Evolutionary conservation across 2,329 filamentous ascomycete genomes (phyloP).

Genomic region (Phoma sp.): DNA sequence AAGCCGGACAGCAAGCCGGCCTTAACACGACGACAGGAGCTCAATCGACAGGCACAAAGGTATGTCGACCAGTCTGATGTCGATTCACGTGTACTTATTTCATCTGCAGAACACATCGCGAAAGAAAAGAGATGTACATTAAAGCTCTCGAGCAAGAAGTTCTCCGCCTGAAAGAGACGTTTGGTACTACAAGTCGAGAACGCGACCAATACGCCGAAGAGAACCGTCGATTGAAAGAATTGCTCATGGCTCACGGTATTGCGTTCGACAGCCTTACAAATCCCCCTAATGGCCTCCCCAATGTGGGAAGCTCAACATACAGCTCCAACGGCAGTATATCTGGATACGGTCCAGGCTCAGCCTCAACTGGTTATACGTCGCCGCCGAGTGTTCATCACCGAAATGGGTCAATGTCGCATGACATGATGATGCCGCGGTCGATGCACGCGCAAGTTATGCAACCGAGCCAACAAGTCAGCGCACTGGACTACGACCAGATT

Average conservation of each 20-base stretch:
- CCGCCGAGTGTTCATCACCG: constrained; percentile 48
- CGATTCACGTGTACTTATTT: constrained; percentile 20
- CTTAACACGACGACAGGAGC: constrained; percentile 86
- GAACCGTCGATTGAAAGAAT: constrained; percentile 75
- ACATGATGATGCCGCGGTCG: constrained; percentile 30
- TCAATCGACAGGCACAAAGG: constrained; percentile 96
- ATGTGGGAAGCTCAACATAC: constrained; percentile 49
- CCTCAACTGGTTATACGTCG: constrained; percentile 57
- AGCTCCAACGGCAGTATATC: constrained; percentile 65
- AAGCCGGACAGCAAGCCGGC: constrained; percentile 97
- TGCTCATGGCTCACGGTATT: constrained; percentile 67
- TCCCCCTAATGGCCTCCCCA: constrained; percentile 46
- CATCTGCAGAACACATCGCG: constrained; percentile 81
- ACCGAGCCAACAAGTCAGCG: constrained; percentile 42
- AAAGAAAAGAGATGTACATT: constrained; percentile 96
- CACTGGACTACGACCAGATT: constrained; percentile 78
- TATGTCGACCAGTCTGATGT: constrained; percentile 50
- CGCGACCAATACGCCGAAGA: constrained; percentile 79
- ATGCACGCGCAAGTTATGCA: constrained; percentile 28
- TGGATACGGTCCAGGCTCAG: constrained; percentile 63
- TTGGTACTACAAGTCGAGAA: constrained; percentile 74
- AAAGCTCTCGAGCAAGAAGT: constrained; percentile 93
- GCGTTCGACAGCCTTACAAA: constrained; percentile 57
- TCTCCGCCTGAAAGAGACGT: constrained; percentile 85
- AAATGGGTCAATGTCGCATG: constrained; percentile 39